These are phyloP conservation scores for Mycena filopes DNA, from an alignment of 768 basidiomycete species.

Conservation along the genomic window DNA sequence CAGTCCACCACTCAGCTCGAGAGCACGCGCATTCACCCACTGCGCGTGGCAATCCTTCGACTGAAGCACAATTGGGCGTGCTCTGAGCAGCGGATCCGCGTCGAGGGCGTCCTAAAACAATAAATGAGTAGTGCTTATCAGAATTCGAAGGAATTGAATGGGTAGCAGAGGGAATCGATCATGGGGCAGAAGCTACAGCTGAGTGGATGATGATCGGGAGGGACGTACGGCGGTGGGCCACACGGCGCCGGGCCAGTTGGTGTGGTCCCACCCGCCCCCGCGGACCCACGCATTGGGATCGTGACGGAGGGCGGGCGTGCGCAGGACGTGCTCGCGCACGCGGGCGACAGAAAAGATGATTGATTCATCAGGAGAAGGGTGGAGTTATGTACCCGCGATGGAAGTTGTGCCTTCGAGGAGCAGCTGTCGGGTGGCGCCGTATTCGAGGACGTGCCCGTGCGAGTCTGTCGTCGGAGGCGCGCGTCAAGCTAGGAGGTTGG, in stretches of 20 bases:
- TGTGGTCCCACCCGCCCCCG: constrained; percentile 96
- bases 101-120: constrained; percentile 88
- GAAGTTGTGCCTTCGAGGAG: constrained; percentile 71
- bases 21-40: constrained; percentile 84
- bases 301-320: constrained; percentile 63
- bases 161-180: too few relatives aligned
- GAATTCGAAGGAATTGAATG: too few relatives aligned
- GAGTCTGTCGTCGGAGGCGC: constrained; percentile 61
- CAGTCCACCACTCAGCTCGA: constrained; percentile 69
- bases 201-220: too few relatives aligned
- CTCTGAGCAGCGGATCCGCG: constrained; percentile 70
- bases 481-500: not conserved
- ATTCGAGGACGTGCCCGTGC: constrained; percentile 85
- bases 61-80: constrained; percentile 75
- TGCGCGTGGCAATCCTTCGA: constrained; percentile 87
- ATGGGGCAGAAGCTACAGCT: too few relatives aligned
- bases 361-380: too few relatives aligned
- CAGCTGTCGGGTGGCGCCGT: constrained; percentile 73
- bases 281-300: constrained; percentile 76
- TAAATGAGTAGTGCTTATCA: constrained; percentile 45
- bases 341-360: too few relatives aligned
- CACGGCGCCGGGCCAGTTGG: constrained; percentile 66
- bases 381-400: constrained; percentile 58
- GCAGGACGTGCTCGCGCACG: constrained; percentile 66
- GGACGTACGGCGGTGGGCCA: constrained; percentile 81